Evolutionary conservation across 164 flowering plant species (phyloP).

Genomic region (Paratinospora sagittata): DNA sequence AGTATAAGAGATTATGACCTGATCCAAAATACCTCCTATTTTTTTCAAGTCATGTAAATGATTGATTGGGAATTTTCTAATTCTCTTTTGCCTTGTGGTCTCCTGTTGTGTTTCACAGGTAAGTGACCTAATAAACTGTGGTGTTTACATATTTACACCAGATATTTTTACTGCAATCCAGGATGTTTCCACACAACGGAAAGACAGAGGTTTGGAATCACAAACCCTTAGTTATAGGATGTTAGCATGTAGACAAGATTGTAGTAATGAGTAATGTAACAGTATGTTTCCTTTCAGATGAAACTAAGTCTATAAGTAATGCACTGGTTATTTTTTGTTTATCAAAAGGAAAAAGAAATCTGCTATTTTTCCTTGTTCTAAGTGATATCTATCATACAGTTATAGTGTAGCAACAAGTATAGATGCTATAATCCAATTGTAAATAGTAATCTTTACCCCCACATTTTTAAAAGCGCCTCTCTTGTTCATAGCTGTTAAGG

Average conservation of each 20-base stretch:
- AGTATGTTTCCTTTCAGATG: neutral
- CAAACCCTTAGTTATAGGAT: neutral
- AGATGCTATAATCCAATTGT: too few species aligned
- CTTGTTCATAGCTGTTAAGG: too few species aligned
- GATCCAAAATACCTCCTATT: neutral
- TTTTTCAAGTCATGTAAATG: constrained; percentile 3
- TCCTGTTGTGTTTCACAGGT: constrained; percentile 44
- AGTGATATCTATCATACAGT: too few species aligned
- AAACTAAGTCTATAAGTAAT: neutral
- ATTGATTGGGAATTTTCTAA: neutral
- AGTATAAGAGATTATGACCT: constrained; percentile 17
- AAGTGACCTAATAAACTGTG: constrained; percentile 91
- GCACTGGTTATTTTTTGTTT: neutral
- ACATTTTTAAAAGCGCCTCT: too few species aligned
- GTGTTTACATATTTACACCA: constrained; percentile 88
- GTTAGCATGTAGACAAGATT: neutral
- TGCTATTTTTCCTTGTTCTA: too few species aligned
- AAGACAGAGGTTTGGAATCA: constrained; percentile 67
- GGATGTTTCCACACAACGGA: constrained; percentile 59
- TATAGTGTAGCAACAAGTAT: too few species aligned
- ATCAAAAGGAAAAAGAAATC: neutral
- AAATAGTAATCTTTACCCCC: too few species aligned
- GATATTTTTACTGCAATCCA: constrained; percentile 81
- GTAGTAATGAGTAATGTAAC: too few species aligned
- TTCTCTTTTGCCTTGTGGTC: neutral